phyloP scores from a whole-genome alignment of 192 early-diverging fungal species.

The Podila minutissima region DNA sequence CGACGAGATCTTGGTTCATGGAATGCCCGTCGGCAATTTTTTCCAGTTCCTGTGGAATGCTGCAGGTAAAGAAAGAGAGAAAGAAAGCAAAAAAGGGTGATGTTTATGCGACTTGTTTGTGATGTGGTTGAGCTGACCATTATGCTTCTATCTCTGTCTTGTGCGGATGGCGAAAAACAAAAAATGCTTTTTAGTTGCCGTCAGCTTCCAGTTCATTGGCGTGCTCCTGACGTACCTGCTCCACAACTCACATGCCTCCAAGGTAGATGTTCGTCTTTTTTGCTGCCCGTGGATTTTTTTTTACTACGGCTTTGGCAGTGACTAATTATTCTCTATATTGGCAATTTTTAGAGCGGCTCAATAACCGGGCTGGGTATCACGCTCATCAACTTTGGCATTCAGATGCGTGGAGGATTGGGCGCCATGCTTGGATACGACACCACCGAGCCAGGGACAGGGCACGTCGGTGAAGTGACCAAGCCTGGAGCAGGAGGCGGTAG shows the following conservation, averaged over 20 bases:
- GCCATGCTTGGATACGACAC: conserved; percentile 30
- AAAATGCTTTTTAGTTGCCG: conserved; percentile 52
- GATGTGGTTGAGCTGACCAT: not conserved
- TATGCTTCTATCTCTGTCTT: not conserved
- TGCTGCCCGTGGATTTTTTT: not conserved
- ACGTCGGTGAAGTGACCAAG: conserved; percentile 33
- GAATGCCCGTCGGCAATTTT: conserved; percentile 84
- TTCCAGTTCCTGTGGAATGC: conserved; percentile 84
- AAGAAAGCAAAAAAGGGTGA: not conserved
- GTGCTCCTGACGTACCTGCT: conserved; percentile 90
- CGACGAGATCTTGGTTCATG: conserved; percentile 88
- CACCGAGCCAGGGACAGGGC: not conserved
- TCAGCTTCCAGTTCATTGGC: conserved; percentile 79
- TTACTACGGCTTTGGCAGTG: too few relatives aligned
- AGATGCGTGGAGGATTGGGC: conserved; percentile 62
- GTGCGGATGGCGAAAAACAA: not conserved
- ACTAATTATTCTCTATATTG: too few relatives aligned
- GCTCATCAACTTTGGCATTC: conserved; percentile 80
- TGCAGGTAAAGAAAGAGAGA: conserved; percentile 51
- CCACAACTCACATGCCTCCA: conserved; percentile 89
- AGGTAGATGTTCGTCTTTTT: conserved; percentile 25
- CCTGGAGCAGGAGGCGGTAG: not conserved
- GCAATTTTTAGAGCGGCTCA: conserved; percentile 62
- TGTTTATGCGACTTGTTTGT: not conserved
- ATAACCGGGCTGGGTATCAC: conserved; percentile 80